These are phyloP conservation scores for Paraleonurus japonicus DNA, from an alignment of 257 asterid genomes.

Conservation along the genomic window DNA sequence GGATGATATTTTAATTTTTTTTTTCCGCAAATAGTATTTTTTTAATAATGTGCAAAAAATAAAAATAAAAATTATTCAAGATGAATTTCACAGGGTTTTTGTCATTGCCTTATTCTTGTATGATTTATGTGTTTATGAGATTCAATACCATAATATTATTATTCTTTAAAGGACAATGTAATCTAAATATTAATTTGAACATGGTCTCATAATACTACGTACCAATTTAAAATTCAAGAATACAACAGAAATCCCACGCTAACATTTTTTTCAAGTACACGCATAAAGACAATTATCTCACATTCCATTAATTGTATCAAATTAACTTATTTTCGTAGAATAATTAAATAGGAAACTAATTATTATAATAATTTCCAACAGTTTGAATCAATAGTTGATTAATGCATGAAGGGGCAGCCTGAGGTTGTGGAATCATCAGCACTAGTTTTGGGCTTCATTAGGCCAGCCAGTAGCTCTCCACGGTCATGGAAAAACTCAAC, in stretches of 20 bases:
- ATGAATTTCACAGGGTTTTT: too few relatives aligned
- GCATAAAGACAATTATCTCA: background rate
- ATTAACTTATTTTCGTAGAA: background rate
- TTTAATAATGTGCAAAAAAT: background rate
- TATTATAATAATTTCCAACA: background rate
- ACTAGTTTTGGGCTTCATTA: constrained; percentile 31
- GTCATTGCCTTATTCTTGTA: too few relatives aligned
- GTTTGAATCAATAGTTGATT: background rate
- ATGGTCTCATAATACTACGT: too few relatives aligned
- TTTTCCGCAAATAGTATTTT: background rate
- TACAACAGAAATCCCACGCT: background rate
- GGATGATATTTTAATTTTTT: too few relatives aligned
- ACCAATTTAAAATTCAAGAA: background rate
- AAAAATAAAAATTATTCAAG: too few relatives aligned
- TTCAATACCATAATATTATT: too few relatives aligned
- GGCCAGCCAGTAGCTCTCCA: constrained; percentile 49
- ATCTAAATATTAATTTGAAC: too few relatives aligned
- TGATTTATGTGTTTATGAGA: too few relatives aligned
- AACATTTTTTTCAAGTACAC: background rate
- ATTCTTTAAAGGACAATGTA: too few relatives aligned
- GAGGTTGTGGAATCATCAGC: constrained; percentile 20
- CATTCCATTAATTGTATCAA: background rate
- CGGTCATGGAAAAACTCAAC: constrained; percentile 55
- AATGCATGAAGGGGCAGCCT: constrained; percentile 52
- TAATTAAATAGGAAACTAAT: background rate